Evolutionary conservation across 768 basidiomycete genomes (phyloP).

Genomic region (Phlebiopsis gigantea): DNA sequence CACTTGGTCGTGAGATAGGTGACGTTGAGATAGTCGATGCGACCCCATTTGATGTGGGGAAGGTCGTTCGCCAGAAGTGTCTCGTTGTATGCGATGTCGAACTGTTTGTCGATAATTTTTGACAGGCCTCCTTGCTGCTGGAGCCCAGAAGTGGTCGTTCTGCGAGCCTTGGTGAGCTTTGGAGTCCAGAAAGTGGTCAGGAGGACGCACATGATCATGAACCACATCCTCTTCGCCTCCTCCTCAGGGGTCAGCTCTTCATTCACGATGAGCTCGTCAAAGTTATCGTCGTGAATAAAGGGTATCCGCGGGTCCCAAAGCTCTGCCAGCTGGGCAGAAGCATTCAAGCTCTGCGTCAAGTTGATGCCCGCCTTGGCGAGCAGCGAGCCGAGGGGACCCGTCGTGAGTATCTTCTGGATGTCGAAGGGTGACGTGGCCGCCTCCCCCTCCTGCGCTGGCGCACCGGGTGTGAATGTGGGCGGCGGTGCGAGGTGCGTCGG

Average conservation of each 20-base stretch:
- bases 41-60: slow-evolving; percentile 72
- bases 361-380: slow-evolving; percentile 65
- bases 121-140: slow-evolving; percentile 55
- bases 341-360: slow-evolving; percentile 60
- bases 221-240: slow-evolving; percentile 73
- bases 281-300: slow-evolving; percentile 81
- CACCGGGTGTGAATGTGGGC: slow-evolving; percentile 7
- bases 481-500: slow-evolving; percentile 5
- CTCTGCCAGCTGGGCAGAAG: slow-evolving; percentile 47
- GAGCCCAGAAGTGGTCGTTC: slow-evolving; percentile 52
- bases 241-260: slow-evolving; percentile 54
- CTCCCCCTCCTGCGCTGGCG: slow-evolving; percentile 4
- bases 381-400: slow-evolving; percentile 48
- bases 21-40: slow-evolving; percentile 85
- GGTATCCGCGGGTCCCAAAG: slow-evolving; percentile 72
- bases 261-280: slow-evolving; percentile 62
- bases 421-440: slow-evolving; percentile 15
- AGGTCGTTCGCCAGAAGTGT: slow-evolving; percentile 55
- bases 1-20: slow-evolving; percentile 82
- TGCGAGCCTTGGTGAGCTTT: slow-evolving; percentile 21
- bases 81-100: slow-evolving; percentile 70
- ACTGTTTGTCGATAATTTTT: slow-evolving; percentile 62
- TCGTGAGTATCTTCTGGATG: slow-evolving; percentile 37
- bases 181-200: background rate
- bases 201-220: slow-evolving; percentile 63